phyloP scores from a whole-genome alignment of 345 rosid genomes.

The Ceriops tagal region DNA sequence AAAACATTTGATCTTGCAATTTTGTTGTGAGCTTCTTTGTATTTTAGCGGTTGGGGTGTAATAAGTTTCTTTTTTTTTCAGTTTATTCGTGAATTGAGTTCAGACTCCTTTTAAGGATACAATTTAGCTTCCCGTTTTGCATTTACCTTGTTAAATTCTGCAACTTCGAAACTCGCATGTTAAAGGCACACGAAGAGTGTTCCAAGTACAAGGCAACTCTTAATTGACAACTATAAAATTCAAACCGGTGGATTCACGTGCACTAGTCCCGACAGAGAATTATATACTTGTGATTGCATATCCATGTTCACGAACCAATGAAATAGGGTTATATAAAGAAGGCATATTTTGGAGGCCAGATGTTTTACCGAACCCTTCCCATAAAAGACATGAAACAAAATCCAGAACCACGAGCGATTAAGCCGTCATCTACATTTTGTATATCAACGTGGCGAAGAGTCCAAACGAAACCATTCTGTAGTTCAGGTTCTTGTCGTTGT shows the following conservation, averaged over 20 bases:
- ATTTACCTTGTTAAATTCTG: too few species aligned
- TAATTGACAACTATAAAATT: too few species aligned
- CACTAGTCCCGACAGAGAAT: too few species aligned
- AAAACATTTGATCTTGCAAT: neutral
- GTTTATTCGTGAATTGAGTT: too few species aligned
- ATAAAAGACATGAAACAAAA: conserved; percentile 9
- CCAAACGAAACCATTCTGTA: neutral
- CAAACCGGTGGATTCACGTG: too few species aligned
- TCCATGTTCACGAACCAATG: neutral
- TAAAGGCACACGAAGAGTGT: too few species aligned
- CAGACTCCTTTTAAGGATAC: too few species aligned
- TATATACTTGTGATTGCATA: neutral
- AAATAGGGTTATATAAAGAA: neutral
- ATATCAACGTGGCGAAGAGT: neutral
- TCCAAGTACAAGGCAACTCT: too few species aligned
- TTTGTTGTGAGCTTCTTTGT: conserved; percentile 1
- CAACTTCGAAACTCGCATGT: too few species aligned
- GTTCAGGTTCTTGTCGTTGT: neutral
- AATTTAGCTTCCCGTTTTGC: too few species aligned
- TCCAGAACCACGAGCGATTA: neutral
- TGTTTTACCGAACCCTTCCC: neutral
- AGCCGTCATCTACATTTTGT: neutral
- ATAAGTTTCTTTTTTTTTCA: too few species aligned
- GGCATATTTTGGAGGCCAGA: conserved; percentile 1
- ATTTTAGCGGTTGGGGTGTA: neutral